Base-by-base conservation (phyloP, 176 grass and related monocot species). In the Rhynchospora tenuis region DNA sequence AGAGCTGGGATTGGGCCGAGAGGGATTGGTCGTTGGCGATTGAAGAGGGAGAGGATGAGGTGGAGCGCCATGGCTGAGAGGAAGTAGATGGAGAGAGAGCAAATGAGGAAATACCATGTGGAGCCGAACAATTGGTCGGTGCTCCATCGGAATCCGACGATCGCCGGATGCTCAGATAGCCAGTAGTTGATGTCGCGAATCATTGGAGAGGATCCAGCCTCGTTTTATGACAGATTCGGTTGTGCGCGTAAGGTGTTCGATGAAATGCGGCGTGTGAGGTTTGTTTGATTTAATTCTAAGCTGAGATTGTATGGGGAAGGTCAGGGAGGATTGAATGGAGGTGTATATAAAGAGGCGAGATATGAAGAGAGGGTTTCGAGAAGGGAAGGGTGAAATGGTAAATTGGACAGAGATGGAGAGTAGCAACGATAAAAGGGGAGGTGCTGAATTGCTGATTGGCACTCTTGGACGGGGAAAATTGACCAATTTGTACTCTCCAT, bases 81-180 rank as follows among this genome's bases (percentile, higher is more conserved):
- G 38, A 94, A 44, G 90, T 94, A 94, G 80, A 74, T 9, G 51
- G 85, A 81, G 26, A 97, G 85, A 58, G 88, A 92, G 81, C 50
- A 45, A 46, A 92, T 38, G 50, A 93, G 93, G 91, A 95, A 95
- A 15, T 82, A 84, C 96, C 93, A 99, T 19, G 96, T 99, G 60
- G 96, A 91, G 29, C 73, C 92, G 80, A 86, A 93, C 15, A 86
- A 86, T 27, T 90, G 26, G 1, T 88, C 79, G 27, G 90, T 87
- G 84, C 89, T 90, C 96, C 96, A 99, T 15, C 93, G 91, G 91
- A 99, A 99, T 1, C 86, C 86, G 7, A 99, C 93, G 85, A 95
- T 91, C 42, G 91, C 69, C 59, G 91, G 96, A 86, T 98, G 96
- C 96, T 98, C 93, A 42, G 96, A 89, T 29, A 98, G 85, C 91